phyloP scores from a whole-genome alignment of 768 basidiomycete species.

The Tulasnella sp. region DNA sequence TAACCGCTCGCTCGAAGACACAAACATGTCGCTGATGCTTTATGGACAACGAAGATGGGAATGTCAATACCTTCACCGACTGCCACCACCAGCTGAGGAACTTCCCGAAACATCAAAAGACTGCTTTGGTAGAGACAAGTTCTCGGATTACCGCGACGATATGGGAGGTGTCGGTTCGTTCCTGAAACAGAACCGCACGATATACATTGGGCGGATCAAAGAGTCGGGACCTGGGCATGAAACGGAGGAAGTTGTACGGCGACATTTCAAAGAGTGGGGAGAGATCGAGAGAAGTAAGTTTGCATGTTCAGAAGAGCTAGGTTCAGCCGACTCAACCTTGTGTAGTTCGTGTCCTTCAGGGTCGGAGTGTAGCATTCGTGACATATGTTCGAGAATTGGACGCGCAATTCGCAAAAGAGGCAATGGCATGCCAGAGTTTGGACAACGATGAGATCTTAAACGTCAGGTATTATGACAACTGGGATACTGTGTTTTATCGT shows the following conservation, averaged over 20 bases:
- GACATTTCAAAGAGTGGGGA: conserved; percentile 97
- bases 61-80: conserved; percentile 89
- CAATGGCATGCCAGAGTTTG: conserved; percentile 97
- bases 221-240: conserved; percentile 85
- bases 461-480: conserved; percentile 54
- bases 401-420: conserved; percentile 96
- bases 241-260: conserved; percentile 82
- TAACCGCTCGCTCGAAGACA: conserved; percentile 33
- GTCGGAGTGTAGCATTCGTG: conserved; percentile 95
- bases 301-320: background rate
- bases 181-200: conserved; percentile 85
- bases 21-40: background rate
- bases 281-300: conserved; percentile 83
- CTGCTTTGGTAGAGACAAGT: conserved; percentile 95
- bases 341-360: conserved; percentile 82
- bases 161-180: conserved; percentile 99
- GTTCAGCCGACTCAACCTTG: conserved; percentile 31
- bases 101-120: conserved; percentile 92
- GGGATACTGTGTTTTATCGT: background rate
- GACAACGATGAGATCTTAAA: conserved; percentile 98
- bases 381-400: conserved; percentile 82
- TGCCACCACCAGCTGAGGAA: conserved; percentile 65
- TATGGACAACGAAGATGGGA: conserved; percentile 44
- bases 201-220: conserved; percentile 92
- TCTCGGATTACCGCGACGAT: conserved; percentile 95